Percentiles rank a stretch among this genome's conserved stretches.
phyloP scores from a whole-genome alignment of 305 asterid species.

The Nicotiana rustica region DNA sequence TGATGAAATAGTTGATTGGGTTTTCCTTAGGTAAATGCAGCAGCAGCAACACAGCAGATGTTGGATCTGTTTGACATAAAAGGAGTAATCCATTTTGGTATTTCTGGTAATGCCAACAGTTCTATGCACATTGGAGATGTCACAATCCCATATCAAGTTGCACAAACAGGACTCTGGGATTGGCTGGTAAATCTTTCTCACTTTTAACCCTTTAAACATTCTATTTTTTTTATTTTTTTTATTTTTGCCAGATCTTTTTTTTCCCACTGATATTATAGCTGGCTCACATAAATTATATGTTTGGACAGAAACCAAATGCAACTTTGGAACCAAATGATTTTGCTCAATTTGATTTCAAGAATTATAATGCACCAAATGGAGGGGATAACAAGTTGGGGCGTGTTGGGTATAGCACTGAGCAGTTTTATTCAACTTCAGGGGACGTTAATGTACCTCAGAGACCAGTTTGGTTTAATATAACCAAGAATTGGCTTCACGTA shows the following conservation, averaged over 20 bases:
- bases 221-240: too few relatives aligned
- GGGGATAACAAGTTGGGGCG: conserved; percentile 58
- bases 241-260: too few relatives aligned
- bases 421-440: conserved; percentile 55
- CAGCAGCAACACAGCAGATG: conserved; percentile 72
- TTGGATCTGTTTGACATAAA: conserved; percentile 54
- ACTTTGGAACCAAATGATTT: conserved; percentile 47
- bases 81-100: conserved; percentile 68
- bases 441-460: conserved; percentile 45
- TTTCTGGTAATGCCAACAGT: conserved; percentile 63
- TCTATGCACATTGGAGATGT: conserved; percentile 70
- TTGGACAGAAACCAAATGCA: conserved; percentile 53
- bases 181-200: conserved; percentile 57
- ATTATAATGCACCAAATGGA: conserved; percentile 49
- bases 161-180: conserved; percentile 70
- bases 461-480: conserved; percentile 54
- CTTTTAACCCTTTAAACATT: neutral
- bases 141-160: conserved; percentile 54
- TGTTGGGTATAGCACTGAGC: conserved; percentile 56
- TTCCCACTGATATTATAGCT: too few relatives aligned
- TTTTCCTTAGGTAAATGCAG: conserved; percentile 65
- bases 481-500: conserved; percentile 50
- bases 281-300: too few relatives aligned
- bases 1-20: neutral
- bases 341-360: conserved; percentile 50